A percentile compares a stretch with the other conserved stretches of the same genome.
phyloP scores from a whole-genome alignment of 176 grass and related monocot genomes.

The Chrysopogon serrulatus region DNA sequence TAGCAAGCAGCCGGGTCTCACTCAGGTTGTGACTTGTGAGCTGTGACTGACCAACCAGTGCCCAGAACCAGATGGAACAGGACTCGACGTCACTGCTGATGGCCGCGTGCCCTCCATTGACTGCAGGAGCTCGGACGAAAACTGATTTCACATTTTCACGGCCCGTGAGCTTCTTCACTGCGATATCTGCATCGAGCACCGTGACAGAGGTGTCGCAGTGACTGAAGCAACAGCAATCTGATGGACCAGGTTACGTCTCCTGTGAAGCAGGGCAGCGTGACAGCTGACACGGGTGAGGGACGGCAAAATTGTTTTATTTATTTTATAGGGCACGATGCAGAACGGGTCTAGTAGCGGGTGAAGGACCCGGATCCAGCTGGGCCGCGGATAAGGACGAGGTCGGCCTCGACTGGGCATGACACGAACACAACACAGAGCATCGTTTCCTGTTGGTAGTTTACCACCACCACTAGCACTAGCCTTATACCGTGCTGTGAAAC shows the following conservation, averaged over 20 bases:
- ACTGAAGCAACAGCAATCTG: not conserved
- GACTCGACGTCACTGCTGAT: conserved; percentile 16
- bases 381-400: conserved; percentile 47
- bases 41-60: not conserved
- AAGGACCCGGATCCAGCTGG: conserved; percentile 6
- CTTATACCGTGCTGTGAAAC: conserved; percentile 17
- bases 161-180: not conserved
- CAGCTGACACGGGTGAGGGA: not conserved
- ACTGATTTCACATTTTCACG: not conserved
- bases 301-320: too few relatives aligned
- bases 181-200: not conserved
- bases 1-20: not conserved
- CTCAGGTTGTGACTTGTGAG: not conserved
- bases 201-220: not conserved
- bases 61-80: not conserved
- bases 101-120: not conserved
- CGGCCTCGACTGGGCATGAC: not conserved
- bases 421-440: conserved; percentile 17
- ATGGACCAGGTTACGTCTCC: conserved; percentile 6
- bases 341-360: not conserved
- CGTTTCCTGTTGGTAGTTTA: conserved; percentile 2
- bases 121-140: not conserved
- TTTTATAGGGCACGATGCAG: not conserved
- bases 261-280: conserved; percentile 2
- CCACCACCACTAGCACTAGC: not conserved